Evolutionary conservation across 140 eudicot genomes (phyloP).

Genomic region (Oenanthe javanica): DNA sequence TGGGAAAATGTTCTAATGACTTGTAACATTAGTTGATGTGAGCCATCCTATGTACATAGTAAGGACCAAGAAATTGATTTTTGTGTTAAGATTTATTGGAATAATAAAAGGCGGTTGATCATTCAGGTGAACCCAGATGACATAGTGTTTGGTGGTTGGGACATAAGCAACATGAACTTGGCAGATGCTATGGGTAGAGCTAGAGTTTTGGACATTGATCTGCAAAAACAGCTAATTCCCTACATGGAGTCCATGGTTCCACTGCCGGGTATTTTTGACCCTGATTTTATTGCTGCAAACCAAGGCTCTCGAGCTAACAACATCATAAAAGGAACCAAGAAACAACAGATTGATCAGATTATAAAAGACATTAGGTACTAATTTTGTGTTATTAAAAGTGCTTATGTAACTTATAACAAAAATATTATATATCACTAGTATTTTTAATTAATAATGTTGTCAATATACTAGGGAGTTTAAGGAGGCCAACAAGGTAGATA

Average conservation of each 20-base stretch:
- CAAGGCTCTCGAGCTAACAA: constrained; percentile 91
- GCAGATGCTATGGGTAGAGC: constrained; percentile 98
- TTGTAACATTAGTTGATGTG: not conserved
- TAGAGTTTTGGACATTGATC: constrained; percentile 83
- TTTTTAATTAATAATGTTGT: not conserved
- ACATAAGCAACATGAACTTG: constrained; percentile 84
- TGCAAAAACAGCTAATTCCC: constrained; percentile 93
- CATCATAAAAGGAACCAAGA: constrained; percentile 83
- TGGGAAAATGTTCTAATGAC: not conserved
- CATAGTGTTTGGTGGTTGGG: constrained; percentile 96
- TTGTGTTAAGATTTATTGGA: not conserved
- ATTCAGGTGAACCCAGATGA: constrained; percentile 89
- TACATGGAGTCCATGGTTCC: constrained; percentile 99
- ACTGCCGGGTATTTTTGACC: constrained; percentile 89
- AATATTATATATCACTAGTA: not conserved
- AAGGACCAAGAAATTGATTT: not conserved
- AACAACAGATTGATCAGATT: constrained; percentile 70
- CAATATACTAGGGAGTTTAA: constrained; percentile 73
- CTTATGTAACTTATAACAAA: not conserved
- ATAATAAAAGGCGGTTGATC: not conserved
- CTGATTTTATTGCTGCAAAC: constrained; percentile 97
- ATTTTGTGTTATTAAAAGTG: not conserved
- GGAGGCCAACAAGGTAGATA: constrained; percentile 91
- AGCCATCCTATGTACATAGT: not conserved
- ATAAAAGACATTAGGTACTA: constrained; percentile 78